Conservation (phyloP, 495 filamentous ascomycete genomes). For the Talaromyces proteolyticus region DNA sequence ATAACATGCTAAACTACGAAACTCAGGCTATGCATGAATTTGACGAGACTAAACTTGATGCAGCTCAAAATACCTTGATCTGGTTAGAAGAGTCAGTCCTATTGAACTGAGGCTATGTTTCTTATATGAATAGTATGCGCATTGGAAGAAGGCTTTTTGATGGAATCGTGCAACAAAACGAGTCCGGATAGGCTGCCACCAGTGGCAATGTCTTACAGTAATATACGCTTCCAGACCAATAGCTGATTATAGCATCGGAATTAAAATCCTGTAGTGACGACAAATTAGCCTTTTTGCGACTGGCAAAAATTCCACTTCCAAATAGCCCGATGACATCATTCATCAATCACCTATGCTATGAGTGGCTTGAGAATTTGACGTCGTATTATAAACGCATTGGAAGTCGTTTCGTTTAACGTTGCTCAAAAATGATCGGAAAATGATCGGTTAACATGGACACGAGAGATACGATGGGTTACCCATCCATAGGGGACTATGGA, state of each 20-base stretch:
- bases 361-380: neutral
- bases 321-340: neutral
- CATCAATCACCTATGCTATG: neutral
- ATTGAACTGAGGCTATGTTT: too few species aligned
- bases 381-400: neutral
- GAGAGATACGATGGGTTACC: slow-evolving; percentile 33
- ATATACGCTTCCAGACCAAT: neutral
- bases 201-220: too few species aligned
- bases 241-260: neutral
- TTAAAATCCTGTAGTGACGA: neutral
- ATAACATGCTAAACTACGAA: too few species aligned
- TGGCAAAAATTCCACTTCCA: neutral
- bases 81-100: too few species aligned
- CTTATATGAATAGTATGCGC: too few species aligned
- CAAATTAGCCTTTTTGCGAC: neutral
- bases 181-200: too few species aligned
- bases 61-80: too few species aligned
- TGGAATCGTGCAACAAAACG: too few species aligned
- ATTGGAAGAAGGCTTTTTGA: too few species aligned
- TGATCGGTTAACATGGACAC: slow-evolving; percentile 3
- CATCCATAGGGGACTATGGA: slow-evolving; percentile 68
- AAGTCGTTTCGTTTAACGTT: neutral
- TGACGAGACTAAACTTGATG: too few species aligned
- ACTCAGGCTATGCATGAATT: too few species aligned
- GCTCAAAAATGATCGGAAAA: neutral